Evolutionary conservation across 345 rosid genomes (phyloP).

Genomic region (Turritis glabra): DNA sequence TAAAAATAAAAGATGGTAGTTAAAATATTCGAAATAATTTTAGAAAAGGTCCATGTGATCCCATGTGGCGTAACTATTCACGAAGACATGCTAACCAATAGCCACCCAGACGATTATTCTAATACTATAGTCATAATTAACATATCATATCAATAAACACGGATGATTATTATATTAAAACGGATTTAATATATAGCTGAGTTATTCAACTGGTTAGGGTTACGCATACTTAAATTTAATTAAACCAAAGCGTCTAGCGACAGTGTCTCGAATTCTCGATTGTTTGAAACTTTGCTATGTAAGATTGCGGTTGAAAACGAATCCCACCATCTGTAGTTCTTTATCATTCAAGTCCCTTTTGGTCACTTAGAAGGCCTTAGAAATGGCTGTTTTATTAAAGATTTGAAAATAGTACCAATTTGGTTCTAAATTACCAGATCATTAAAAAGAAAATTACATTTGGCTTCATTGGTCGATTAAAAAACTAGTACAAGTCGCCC

Average conservation of each 20-base stretch:
- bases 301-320: not conserved
- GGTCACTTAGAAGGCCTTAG: not conserved
- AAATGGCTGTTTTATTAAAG: not conserved
- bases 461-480: not conserved
- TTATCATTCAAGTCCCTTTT: not conserved
- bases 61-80: slow-evolving; percentile 24
- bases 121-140: not conserved
- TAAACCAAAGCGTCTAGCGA: not conserved
- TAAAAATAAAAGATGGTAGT: not conserved
- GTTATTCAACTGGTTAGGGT: too few relatives aligned
- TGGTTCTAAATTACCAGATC: not conserved
- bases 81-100: slow-evolving; percentile 27
- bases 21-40: slow-evolving; percentile 16
- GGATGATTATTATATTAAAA: not conserved
- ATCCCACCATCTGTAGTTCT: not conserved
- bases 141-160: not conserved
- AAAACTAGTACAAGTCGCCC: not conserved
- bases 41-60: slow-evolving; percentile 15
- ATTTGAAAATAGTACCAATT: not conserved
- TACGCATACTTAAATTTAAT: not conserved
- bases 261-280: not conserved
- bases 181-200: too few relatives aligned
- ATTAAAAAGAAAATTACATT: too few relatives aligned
- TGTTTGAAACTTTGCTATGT: not conserved
- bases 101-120: not conserved